Base-by-base conservation (phyloP, 1,139 yeast species). In the Saccharomycopsis hybrid region DNA sequence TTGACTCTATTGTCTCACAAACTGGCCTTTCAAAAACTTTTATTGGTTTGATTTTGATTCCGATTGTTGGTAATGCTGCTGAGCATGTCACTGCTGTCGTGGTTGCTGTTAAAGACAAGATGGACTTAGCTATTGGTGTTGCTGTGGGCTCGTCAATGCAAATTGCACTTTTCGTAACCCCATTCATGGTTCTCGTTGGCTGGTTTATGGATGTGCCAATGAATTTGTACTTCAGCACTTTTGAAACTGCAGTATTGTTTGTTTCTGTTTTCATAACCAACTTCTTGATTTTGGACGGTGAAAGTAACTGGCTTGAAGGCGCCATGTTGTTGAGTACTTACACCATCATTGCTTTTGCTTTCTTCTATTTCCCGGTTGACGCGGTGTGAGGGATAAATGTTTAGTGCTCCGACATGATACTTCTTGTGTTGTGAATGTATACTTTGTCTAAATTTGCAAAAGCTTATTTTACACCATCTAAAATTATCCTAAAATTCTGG, bases 31-130 rank as follows among this genome's bases (percentile, higher is more conserved):
- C 96, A 47, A 92, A 92, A 74, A 90, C 97, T 0, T 92, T 92
- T 62, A 88, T 92, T 60, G 98, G 98, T 66, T 74, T 92, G 58
- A 85, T 92, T 60, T 80, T 92, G 46, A 83, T 92, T 56, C 99
- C 99, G 46, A 90, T 94, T 56, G 97, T 92, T 33, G 98, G 98
- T 53, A 92, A 92, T 62, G 98, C 98, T 1, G 97, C 98, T 9
- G 98, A 92, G 67, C 99, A 92, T 65, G 97, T 87, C 48, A 92
- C 97, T 25, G 96, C 97, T 1, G 85, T 92, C 43, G 77, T 88
- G 56, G 97, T 92, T 46, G 97, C 98, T 33, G 80, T 83, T 78
- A 89, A 89, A 69, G 88, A 92, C 68, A 92, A 94, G 69, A 92
- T 94, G 97, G 97, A 92, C 65, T 76, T 92, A 56, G 97, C 98